Evolutionary conservation across 176 grass and related monocot species (phyloP).

Genomic region (Saccharum spontaneum): DNA sequence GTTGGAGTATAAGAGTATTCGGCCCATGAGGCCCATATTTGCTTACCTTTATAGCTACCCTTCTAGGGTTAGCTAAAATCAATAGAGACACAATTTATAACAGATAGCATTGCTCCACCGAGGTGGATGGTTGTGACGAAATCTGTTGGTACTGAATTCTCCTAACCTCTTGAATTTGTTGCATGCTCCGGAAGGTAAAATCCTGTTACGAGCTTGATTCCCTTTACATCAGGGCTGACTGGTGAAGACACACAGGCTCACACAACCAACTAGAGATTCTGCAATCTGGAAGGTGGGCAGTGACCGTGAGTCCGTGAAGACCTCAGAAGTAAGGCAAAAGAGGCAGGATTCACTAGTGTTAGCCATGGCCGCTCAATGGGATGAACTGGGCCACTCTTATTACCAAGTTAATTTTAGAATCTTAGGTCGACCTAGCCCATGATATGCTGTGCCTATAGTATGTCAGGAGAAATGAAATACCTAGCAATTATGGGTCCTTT

Average conservation of each 20-base stretch:
- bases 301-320: neutral
- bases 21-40: too few relatives aligned
- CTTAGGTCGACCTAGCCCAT: neutral
- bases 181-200: neutral
- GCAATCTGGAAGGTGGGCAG: neutral
- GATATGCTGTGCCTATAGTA: too few relatives aligned
- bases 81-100: too few relatives aligned
- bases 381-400: neutral
- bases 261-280: neutral
- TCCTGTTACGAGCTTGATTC: neutral
- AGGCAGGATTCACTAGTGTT: too few relatives aligned
- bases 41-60: too few relatives aligned
- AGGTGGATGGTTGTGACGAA: too few relatives aligned
- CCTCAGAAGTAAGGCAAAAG: too few relatives aligned
- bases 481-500: too few relatives aligned
- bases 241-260: neutral
- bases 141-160: too few relatives aligned
- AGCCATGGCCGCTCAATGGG: neutral
- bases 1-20: too few relatives aligned
- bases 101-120: too few relatives aligned
- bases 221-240: neutral
- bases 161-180: neutral
- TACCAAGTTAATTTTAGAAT: neutral
- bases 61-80: too few relatives aligned
- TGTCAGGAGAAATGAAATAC: neutral